Evolutionary conservation across 768 basidiomycete genomes (phyloP), one percentile per base, ranked within the genome.

Genomic region (Dendrothele bispora): DNA sequence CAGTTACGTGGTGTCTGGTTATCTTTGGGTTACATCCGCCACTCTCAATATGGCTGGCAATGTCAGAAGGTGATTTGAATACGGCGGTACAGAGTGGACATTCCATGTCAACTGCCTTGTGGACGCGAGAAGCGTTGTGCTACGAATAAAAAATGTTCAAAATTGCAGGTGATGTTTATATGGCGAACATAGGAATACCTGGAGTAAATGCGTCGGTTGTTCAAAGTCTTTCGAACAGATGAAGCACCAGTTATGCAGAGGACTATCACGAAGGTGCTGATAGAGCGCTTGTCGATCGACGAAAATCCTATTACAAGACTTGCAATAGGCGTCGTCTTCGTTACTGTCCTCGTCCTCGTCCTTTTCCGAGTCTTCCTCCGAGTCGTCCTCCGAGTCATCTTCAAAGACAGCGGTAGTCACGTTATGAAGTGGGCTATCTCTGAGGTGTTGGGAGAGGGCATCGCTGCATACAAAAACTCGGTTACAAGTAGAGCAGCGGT

Each of bases 31-130:
- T 60, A 43, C 71, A 71, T 1, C 39, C 37, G 4, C 71, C 73
- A 2, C 66, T 66, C 48, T 75, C 74, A 44, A 74, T 58, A 49
- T 76, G 74, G 10, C 59, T 55, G 2, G 69, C 64, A 5, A 74
- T 61, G 3, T 63, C 65, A 18, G 73, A 71, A 4, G 65, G 58
- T 14, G 59, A 58, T 36, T 66, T 68, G 57, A 71, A 72, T 30
- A 43, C 56, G 27, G 54, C 51, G n/a, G 39, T 21, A 55, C 70
- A 75, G 27, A 67, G 57, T 2, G 67, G 69, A 43, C 71, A 73
- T 28, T 54, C 45, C 28, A 64, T 39, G 12, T 49, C 49, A 25
- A 61, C 56, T 2, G 47, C 43, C 12, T 39, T 46, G 49, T 70
- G 69, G 6, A 63, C 55, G 5, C 46, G 38, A 7, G 67, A 69